Evolutionary conservation across 2,329 filamentous ascomycete species (phyloP).

Genomic region (Hirsutella thompsonii): DNA sequence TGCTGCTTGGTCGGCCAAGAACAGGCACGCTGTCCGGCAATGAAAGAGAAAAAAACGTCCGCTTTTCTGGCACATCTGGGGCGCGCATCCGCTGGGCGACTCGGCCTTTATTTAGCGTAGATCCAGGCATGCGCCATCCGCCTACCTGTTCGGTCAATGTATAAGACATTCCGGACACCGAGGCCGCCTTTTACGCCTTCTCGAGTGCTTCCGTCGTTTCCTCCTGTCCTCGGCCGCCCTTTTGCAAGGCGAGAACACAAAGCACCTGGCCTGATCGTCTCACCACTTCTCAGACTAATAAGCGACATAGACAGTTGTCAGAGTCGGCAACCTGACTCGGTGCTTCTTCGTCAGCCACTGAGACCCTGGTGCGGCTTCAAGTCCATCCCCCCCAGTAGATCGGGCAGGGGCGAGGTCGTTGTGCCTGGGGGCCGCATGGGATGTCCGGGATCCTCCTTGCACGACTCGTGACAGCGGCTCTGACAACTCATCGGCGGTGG

Average conservation of each 20-base stretch:
- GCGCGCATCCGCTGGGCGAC: neutral
- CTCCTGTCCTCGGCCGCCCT: neutral
- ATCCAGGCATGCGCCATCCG: slow-evolving; percentile 3
- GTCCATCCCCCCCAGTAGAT: slow-evolving; percentile 17
- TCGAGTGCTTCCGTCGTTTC: neutral
- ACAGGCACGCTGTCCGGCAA: neutral
- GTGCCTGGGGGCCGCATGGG: slow-evolving; percentile 23
- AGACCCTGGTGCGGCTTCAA: slow-evolving; percentile 28
- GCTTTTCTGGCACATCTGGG: neutral
- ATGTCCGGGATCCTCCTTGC: slow-evolving; percentile 27
- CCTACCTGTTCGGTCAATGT: slow-evolving; percentile 1
- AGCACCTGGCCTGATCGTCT: neutral
- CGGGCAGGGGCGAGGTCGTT: slow-evolving; percentile 27
- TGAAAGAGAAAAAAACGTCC: neutral
- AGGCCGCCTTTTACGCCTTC: neutral
- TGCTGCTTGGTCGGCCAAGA: neutral
- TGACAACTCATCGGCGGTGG: slow-evolving; percentile 21
- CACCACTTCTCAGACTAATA: neutral
- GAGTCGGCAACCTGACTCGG: slow-evolving; percentile 8
- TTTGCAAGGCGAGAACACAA: neutral
- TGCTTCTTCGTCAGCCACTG: slow-evolving; percentile 13
- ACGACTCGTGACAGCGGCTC: slow-evolving; percentile 21
- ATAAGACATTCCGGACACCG: slow-evolving; percentile 6
- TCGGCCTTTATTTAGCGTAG: slow-evolving; percentile 2
- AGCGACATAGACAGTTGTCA: slow-evolving; percentile 1